Conservation (phyloP, 1,284 basidiomycete genomes). For the Coriolopsis trogii region DNA sequence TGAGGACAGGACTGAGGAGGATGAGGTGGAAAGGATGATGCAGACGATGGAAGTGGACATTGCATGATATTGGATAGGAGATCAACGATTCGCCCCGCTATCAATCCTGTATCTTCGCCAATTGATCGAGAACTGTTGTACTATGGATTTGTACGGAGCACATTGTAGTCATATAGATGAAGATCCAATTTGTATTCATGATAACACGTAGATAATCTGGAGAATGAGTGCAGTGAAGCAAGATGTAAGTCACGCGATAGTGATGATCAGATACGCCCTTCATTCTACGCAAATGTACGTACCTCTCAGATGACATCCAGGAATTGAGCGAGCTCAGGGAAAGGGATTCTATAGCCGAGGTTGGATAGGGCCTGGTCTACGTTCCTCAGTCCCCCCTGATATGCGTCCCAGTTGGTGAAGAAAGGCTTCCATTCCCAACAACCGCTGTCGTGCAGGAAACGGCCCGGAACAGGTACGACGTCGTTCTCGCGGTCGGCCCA, state of each 20-base stretch:
- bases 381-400: not conserved
- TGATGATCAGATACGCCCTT: too few species aligned
- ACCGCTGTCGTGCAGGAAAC: not conserved
- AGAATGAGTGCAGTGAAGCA: too few species aligned
- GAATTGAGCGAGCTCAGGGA: too few species aligned
- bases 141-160: too few species aligned
- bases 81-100: not conserved
- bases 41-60: conserved; percentile 2
- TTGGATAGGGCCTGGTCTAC: not conserved
- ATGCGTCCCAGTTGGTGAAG: not conserved
- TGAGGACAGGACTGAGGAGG: conserved; percentile 9
- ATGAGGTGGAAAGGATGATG: conserved; percentile 19
- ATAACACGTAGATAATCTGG: too few species aligned
- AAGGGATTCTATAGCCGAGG: not conserved
- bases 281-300: too few species aligned
- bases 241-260: too few species aligned
- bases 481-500: not conserved
- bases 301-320: not conserved
- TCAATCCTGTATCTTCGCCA: not conserved
- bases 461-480: not conserved
- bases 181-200: too few species aligned
- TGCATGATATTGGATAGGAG: not conserved
- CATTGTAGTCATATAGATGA: too few species aligned
- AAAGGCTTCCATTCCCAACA: not conserved
- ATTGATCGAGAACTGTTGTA: not conserved